These are phyloP conservation scores for Trichoderma endophyticum DNA, from an alignment of 2,329 filamentous ascomycete species.

Conservation along the genomic window DNA sequence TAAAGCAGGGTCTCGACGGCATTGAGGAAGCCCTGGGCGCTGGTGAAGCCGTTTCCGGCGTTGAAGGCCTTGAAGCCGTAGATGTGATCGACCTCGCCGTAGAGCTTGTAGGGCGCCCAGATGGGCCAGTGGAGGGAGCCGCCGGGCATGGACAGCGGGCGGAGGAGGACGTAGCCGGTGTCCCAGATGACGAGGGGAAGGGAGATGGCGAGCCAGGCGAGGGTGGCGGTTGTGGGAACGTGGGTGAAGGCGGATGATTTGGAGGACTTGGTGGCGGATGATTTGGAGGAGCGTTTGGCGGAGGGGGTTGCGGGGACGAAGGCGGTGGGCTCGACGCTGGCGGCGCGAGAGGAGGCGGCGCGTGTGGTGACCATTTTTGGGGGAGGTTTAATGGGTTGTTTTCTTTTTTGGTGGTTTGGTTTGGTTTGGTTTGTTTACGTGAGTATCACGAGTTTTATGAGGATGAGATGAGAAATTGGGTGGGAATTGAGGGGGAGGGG, in stretches of 20 bases:
- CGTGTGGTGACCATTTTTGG: slow-evolving; percentile 38
- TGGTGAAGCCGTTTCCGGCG: slow-evolving; percentile 68
- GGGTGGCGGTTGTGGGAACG: slow-evolving; percentile 43
- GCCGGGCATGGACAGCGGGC: slow-evolving; percentile 78
- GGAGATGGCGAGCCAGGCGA: slow-evolving; percentile 71
- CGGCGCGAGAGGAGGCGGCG: slow-evolving; percentile 34
- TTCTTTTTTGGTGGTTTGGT: neutral
- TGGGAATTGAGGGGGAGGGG: slow-evolving; percentile 10
- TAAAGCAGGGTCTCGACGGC: slow-evolving; percentile 66
- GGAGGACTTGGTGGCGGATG: slow-evolving; percentile 13
- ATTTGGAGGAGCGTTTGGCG: slow-evolving; percentile 1
- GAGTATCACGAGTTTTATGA: neutral
- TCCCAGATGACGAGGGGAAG: slow-evolving; percentile 82
- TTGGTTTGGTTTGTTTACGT: neutral
- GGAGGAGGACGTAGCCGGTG: slow-evolving; percentile 71
- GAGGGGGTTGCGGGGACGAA: slow-evolving; percentile 19
- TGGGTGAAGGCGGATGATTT: slow-evolving; percentile 39
- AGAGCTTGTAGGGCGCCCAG: slow-evolving; percentile 75
- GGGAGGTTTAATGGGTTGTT: neutral
- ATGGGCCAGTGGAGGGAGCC: slow-evolving; percentile 69
- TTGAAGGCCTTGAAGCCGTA: slow-evolving; percentile 76
- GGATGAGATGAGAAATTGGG: neutral
- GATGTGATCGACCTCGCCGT: slow-evolving; percentile 74
- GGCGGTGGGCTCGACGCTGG: slow-evolving; percentile 25
- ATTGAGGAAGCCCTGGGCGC: slow-evolving; percentile 69